Evolutionary conservation across 2,329 filamentous ascomycete species (phyloP).

Genomic region (Neofusicoccum parvum): DNA sequence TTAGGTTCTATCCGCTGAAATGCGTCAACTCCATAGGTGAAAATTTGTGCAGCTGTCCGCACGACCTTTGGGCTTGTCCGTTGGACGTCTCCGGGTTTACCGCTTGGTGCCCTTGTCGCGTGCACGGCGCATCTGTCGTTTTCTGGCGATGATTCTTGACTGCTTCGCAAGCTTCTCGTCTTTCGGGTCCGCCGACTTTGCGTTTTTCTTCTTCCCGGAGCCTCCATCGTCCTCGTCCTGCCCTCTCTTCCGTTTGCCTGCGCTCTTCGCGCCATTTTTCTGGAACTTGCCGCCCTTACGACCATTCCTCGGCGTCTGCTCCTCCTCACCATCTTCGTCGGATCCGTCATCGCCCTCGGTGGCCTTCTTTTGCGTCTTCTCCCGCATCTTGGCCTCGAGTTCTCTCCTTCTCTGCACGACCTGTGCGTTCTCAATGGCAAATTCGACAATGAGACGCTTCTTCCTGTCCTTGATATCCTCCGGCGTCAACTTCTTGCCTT

Average conservation of each 20-base stretch:
- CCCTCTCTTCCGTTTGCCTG: constrained; percentile 18
- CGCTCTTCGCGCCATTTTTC: background rate
- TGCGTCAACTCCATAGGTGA: too few species aligned
- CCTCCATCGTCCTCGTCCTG: constrained; percentile 30
- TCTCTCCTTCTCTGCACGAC: constrained; percentile 80
- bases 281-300: constrained; percentile 12
- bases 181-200: constrained; percentile 37
- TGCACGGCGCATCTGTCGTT: constrained; percentile 69
- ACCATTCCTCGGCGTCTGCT: constrained; percentile 22
- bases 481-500: constrained; percentile 39
- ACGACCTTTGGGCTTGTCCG: too few species aligned
- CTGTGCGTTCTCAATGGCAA: constrained; percentile 96
- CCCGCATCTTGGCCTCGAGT: constrained; percentile 59
- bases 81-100: background rate
- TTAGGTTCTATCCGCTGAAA: too few species aligned
- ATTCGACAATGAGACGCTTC: constrained; percentile 90
- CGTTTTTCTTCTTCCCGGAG: constrained; percentile 35
- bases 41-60: too few species aligned
- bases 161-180: constrained; percentile 62
- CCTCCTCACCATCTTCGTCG: constrained; percentile 45
- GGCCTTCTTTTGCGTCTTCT: constrained; percentile 45
- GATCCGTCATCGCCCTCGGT: constrained; percentile 41
- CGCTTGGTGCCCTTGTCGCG: constrained; percentile 49
- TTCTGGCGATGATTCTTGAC: constrained; percentile 82
- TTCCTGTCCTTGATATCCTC: constrained; percentile 70